Percentiles rank a stretch among this genome's conserved stretches.
These are phyloP conservation scores for Leccinum aurantiacum DNA, from an alignment of 768 basidiomycete species.

Conservation along the genomic window DNA sequence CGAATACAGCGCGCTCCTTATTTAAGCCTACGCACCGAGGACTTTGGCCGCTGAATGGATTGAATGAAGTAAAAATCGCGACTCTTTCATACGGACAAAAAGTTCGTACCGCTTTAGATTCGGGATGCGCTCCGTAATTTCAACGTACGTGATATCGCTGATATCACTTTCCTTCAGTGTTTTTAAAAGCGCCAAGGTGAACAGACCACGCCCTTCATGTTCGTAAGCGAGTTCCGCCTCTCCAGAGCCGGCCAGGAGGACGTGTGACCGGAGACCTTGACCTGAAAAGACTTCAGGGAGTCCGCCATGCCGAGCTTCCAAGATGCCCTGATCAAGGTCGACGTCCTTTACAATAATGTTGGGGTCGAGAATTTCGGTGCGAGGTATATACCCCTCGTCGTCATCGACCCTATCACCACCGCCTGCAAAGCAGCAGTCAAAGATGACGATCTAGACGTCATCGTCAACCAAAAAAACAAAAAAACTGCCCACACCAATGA, in stretches of 20 bases:
- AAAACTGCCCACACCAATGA: background rate
- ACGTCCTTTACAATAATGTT: background rate
- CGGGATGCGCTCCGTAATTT: constrained; percentile 18
- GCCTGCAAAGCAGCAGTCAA: constrained; percentile 47
- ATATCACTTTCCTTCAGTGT: constrained; percentile 5
- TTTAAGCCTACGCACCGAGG: constrained; percentile 31
- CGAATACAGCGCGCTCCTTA: constrained; percentile 23
- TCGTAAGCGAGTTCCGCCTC: constrained; percentile 35
- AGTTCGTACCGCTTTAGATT: constrained; percentile 3
- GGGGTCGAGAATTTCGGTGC: constrained; percentile 2
- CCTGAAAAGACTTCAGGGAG: constrained; percentile 24
- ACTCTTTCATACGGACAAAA: background rate
- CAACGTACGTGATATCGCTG: constrained; percentile 24
- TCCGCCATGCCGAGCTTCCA: constrained; percentile 11
- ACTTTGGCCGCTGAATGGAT: constrained; percentile 19
- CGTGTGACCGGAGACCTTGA: constrained; percentile 36
- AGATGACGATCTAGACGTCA: constrained; percentile 39
- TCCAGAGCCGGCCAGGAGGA: constrained; percentile 45
- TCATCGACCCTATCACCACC: constrained; percentile 31
- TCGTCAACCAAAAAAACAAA: background rate
- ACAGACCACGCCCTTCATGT: constrained; percentile 18
- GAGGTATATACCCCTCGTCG: constrained; percentile 3
- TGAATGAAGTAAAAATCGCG: background rate
- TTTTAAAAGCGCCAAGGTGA: constrained; percentile 26
- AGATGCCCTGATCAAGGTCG: constrained; percentile 30